phyloP scores from a whole-genome alignment of 2,329 filamentous ascomycete species.

The Claviceps sp. region DNA sequence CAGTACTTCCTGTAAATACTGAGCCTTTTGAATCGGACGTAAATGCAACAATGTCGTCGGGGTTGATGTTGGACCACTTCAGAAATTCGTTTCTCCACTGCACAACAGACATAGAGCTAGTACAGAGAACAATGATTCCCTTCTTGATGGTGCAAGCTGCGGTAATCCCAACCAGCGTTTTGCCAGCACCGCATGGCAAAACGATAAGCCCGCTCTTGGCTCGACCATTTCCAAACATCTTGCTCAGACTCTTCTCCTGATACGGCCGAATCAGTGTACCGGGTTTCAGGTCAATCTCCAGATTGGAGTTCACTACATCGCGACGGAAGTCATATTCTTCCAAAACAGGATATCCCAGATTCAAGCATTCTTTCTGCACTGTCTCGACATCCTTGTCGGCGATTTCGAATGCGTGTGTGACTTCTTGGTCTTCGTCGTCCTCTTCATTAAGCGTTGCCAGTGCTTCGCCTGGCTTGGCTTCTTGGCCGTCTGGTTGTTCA shows the following conservation, averaged over 20 bases:
- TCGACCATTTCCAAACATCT: constrained; percentile 98
- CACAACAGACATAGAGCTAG: constrained; percentile 93
- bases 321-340: constrained; percentile 97
- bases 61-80: constrained; percentile 94
- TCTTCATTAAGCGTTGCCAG: constrained; percentile 66
- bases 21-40: constrained; percentile 80
- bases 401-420: constrained; percentile 90
- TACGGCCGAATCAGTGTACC: constrained; percentile 86
- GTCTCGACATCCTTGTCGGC: constrained; percentile 67
- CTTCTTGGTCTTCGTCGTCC: constrained; percentile 77
- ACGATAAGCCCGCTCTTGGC: constrained; percentile 97
- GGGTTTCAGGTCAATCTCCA: constrained; percentile 87
- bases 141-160: constrained; percentile 97
- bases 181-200: constrained; percentile 88
- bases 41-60: constrained; percentile 86
- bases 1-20: constrained; percentile 73
- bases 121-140: constrained; percentile 87
- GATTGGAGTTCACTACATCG: constrained; percentile 74
- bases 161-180: constrained; percentile 96
- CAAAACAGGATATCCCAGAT: constrained; percentile 73
- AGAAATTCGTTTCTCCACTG: constrained; percentile 96
- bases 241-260: constrained; percentile 93
- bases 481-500: constrained; percentile 31
- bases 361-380: constrained; percentile 80
- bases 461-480: constrained; percentile 51